Percentiles rank a stretch among this genome's conserved stretches.
Evolutionary conservation across 129 eudicot genomes (phyloP).

Genomic region (Apium graveolens): DNA sequence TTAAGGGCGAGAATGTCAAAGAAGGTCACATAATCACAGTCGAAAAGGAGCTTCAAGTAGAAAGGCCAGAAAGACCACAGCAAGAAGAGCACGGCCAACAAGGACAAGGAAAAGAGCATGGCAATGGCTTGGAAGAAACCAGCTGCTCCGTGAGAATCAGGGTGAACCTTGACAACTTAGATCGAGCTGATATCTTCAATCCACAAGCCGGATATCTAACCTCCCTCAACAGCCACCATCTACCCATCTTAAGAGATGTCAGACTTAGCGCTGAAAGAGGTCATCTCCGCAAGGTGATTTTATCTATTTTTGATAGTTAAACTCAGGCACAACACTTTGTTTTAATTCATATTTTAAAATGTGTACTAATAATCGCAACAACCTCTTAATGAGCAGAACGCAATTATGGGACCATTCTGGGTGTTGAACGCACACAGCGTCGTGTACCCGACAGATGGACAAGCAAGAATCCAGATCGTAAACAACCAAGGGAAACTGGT

Average conservation of each 20-base stretch:
- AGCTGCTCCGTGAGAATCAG: constrained; percentile 42
- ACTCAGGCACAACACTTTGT: no score
- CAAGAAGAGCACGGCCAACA: constrained; percentile 1
- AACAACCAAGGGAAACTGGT: constrained; percentile 48
- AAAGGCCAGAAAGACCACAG: constrained; percentile 40
- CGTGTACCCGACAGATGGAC: constrained; percentile 40
- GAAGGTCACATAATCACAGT: constrained; percentile 50
- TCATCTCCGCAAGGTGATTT: constrained; percentile 47
- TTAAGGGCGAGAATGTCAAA: constrained; percentile 39
- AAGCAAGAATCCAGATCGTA: constrained; percentile 55
- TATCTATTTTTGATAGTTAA: no score
- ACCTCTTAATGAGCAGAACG: constrained; percentile 38
- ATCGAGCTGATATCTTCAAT: constrained; percentile 57
- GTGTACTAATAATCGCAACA: no score
- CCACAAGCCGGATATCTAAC: constrained; percentile 56
- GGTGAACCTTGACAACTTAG: constrained; percentile 42
- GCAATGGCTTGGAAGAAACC: constrained; percentile 63
- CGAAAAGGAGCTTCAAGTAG: constrained; percentile 44
- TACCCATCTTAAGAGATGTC: constrained; percentile 46
- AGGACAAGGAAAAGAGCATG: background rate
- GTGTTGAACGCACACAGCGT: constrained; percentile 48
- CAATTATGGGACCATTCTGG: constrained; percentile 74
- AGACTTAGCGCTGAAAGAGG: constrained; percentile 74
- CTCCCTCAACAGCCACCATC: constrained; percentile 52
- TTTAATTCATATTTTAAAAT: no score